phyloP scores from a whole-genome alignment of 257 asterid species.

The Jacaranda mimosifolia region DNA sequence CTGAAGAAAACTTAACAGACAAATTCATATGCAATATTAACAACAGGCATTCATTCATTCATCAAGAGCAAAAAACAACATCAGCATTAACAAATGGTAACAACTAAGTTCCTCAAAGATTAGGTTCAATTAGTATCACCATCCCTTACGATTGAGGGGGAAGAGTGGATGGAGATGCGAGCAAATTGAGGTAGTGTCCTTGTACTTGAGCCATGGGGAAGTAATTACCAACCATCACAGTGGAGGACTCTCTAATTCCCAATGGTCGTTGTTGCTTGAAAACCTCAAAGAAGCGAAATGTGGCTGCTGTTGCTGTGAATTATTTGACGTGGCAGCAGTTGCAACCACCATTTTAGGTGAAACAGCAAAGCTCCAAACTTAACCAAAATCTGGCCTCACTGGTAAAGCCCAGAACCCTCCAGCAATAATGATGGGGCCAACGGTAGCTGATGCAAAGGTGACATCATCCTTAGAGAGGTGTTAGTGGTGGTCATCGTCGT shows the following conservation, averaged over 20 bases:
- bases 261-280: slow-evolving; percentile 64
- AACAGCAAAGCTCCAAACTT: slow-evolving; percentile 91
- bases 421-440: slow-evolving; percentile 53
- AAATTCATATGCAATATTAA: slow-evolving; percentile 48
- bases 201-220: slow-evolving; percentile 89
- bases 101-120: slow-evolving; percentile 13
- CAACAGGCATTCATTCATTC: slow-evolving; percentile 43
- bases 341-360: slow-evolving; percentile 69
- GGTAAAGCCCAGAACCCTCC: slow-evolving; percentile 96
- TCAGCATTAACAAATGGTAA: slow-evolving; percentile 24
- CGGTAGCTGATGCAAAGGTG: slow-evolving; percentile 38
- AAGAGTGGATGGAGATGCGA: slow-evolving; percentile 85
- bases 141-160: slow-evolving; percentile 67
- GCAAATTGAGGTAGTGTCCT: slow-evolving; percentile 90
- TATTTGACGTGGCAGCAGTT: slow-evolving; percentile 23
- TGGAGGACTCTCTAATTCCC: slow-evolving; percentile 88
- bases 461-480: slow-evolving; percentile 65
- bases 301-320: slow-evolving; percentile 39
- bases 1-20: slow-evolving; percentile 41
- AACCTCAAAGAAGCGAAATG: slow-evolving; percentile 69
- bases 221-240: slow-evolving; percentile 94
- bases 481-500: slow-evolving; percentile 56
- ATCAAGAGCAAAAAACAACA: slow-evolving; percentile 45
- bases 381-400: slow-evolving; percentile 79
- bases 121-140: slow-evolving; percentile 66